Conservation (phyloP, 306 rosid genomes). For the Phaseolus lunatus region DNA sequence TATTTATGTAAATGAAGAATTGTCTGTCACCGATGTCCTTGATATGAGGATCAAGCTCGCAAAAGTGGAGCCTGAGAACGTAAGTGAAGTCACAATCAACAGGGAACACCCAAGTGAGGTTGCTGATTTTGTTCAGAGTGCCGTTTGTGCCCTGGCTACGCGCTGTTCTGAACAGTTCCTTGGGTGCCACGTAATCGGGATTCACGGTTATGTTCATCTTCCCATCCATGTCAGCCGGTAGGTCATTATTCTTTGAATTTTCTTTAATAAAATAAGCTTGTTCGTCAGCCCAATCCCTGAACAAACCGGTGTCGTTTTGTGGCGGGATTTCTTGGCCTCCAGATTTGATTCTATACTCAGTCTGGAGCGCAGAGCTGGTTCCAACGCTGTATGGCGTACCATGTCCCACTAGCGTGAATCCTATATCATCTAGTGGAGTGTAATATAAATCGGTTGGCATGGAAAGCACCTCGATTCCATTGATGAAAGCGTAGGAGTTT, state of each 20-base stretch:
- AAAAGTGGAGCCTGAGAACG: slow-evolving; percentile 55
- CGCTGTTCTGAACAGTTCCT: slow-evolving; percentile 15
- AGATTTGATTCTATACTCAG: too few species aligned
- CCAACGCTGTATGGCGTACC: too few species aligned
- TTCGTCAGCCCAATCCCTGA: slow-evolving; percentile 38
- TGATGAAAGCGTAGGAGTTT: too few species aligned
- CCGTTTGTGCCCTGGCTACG: slow-evolving; percentile 34
- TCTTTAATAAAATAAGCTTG: background rate
- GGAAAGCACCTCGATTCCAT: too few species aligned
- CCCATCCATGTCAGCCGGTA: too few species aligned
- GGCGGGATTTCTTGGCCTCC: background rate
- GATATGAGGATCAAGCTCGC: slow-evolving; percentile 35
- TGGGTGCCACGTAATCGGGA: slow-evolving; percentile 48
- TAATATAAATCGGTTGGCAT: too few species aligned
- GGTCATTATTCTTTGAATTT: too few species aligned
- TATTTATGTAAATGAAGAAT: slow-evolving; percentile 45
- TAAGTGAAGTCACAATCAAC: slow-evolving; percentile 42
- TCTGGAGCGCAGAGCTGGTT: too few species aligned
- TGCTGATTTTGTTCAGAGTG: background rate
- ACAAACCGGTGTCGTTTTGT: slow-evolving; percentile 39
- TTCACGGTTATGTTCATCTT: too few species aligned
- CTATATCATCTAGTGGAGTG: too few species aligned
- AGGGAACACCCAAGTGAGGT: slow-evolving; percentile 43
- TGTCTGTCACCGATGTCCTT: rapidly evolving
- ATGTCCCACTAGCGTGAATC: too few species aligned